A percentile compares a stretch with the other conserved stretches of the same genome.
These are phyloP conservation scores for Yamadazyma jaroonii DNA, from an alignment of 1,139 yeast species.

Conservation along the genomic window DNA sequence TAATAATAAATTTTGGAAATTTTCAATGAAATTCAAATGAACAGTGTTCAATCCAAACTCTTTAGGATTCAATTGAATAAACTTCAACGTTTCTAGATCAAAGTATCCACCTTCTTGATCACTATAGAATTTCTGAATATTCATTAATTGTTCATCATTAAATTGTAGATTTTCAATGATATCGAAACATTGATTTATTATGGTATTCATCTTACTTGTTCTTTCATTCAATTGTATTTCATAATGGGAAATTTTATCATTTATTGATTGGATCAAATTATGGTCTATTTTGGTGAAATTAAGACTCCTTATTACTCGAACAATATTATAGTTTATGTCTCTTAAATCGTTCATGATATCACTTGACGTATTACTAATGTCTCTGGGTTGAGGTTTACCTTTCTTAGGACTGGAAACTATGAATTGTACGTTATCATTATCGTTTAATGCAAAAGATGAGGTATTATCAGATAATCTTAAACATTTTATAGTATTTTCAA, in stretches of 20 bases:
- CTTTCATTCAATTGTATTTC: constrained; percentile 27
- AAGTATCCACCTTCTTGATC: constrained; percentile 21
- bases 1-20: constrained; percentile 26
- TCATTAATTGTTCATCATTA: constrained; percentile 32
- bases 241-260: constrained; percentile 25
- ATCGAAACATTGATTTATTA: constrained; percentile 26
- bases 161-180: constrained; percentile 28
- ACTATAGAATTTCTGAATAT: constrained; percentile 27
- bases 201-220: constrained; percentile 20
- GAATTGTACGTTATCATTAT: constrained; percentile 23
- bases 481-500: constrained; percentile 24
- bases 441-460: constrained; percentile 9
- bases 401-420: constrained; percentile 43
- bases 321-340: constrained; percentile 37
- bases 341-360: constrained; percentile 25
- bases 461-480: constrained; percentile 17
- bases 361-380: constrained; percentile 7
- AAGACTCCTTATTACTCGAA: constrained; percentile 33
- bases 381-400: constrained; percentile 7
- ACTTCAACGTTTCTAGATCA: constrained; percentile 36
- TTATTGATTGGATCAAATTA: constrained; percentile 24
- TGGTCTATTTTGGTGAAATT: constrained; percentile 38
- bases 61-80: constrained; percentile 35
- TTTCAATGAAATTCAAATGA: constrained; percentile 31
- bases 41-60: constrained; percentile 40